Evolutionary conservation across 75 land plant species (phyloP), one percentile per base, ranked within the genome.

Genomic region (Adiantum capillusveneris): DNA sequence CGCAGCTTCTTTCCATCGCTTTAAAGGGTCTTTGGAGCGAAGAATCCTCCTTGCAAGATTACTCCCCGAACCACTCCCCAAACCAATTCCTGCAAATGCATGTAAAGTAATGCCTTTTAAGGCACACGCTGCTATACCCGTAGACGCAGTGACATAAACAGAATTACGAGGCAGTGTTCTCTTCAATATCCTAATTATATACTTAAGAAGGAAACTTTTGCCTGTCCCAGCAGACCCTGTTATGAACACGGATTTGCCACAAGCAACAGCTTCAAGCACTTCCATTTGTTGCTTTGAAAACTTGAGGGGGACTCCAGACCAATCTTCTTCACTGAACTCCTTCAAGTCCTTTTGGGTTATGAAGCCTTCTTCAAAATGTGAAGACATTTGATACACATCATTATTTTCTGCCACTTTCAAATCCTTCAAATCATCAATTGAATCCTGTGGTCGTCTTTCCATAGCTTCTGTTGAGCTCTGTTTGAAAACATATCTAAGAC

Each of bases 201-300:
- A 49, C 43, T 58, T 45, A 29, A 87, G 62, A 45, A 87, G 34
- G 14, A 73, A 61, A 34, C 74, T 81, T 48, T 85, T 81, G 2
- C 88, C 91, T 26, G 91, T 87, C 36, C 91, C 91, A 25, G 91
- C 91, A 14, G 87, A 81, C 25, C 91, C 91, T 2, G 91, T 84
- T 6, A 87, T 60, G 56, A 87, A 87, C 27, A 87, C 82, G 28
- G 91, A 87, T n/a, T 73, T 19, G 2, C 75, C 71, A 28, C 41
- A 11, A 13, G 75, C 67, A 17, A 87, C 65, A 18, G 84, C 76
- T 11, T 59, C 34, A 39, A 84, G 22, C 18, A 84, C 67, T 11
- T 39, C 19, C 36, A 55, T 16, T 29, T 87, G 90, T 62, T 84
- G 65, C 29, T 11, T 31, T 7, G 83, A 77, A 9, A 72, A 45